These are phyloP conservation scores for Linum lewisii DNA, from an alignment of 345 rosid genomes.

Conservation along the genomic window DNA sequence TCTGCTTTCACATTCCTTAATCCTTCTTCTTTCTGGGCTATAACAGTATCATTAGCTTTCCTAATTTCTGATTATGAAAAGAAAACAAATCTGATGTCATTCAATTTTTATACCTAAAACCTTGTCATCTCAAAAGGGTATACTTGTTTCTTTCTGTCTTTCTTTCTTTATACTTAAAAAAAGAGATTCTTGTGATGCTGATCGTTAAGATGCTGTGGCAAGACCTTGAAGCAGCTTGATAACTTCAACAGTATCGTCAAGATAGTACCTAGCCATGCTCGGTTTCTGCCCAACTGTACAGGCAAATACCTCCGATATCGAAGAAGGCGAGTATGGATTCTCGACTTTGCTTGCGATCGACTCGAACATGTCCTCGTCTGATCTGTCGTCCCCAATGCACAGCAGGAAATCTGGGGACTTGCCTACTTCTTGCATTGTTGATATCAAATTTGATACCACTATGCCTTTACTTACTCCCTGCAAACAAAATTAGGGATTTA, in stretches of 20 bases:
- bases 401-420: constrained; percentile 57
- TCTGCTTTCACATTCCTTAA: too few species aligned
- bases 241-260: constrained; percentile 55
- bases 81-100: too few species aligned
- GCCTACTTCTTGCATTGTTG: constrained; percentile 37
- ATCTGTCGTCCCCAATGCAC: constrained; percentile 76
- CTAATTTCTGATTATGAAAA: too few species aligned
- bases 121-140: background rate
- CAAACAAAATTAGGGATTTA: constrained; percentile 4
- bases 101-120: too few species aligned
- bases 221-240: constrained; percentile 50
- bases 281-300: constrained; percentile 87
- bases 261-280: constrained; percentile 76
- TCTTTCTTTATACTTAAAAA: background rate
- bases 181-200: background rate
- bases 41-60: too few species aligned
- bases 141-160: background rate
- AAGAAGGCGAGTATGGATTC: constrained; percentile 30
- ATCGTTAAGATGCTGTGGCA: constrained; percentile 18
- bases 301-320: constrained; percentile 47
- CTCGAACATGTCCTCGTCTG: constrained; percentile 88
- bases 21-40: too few species aligned
- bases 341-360: constrained; percentile 30
- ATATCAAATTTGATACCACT: constrained; percentile 52
- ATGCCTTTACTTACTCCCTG: constrained; percentile 77